Conservation (phyloP, 805 yeast species). For the Candida loeiensis region DNA sequence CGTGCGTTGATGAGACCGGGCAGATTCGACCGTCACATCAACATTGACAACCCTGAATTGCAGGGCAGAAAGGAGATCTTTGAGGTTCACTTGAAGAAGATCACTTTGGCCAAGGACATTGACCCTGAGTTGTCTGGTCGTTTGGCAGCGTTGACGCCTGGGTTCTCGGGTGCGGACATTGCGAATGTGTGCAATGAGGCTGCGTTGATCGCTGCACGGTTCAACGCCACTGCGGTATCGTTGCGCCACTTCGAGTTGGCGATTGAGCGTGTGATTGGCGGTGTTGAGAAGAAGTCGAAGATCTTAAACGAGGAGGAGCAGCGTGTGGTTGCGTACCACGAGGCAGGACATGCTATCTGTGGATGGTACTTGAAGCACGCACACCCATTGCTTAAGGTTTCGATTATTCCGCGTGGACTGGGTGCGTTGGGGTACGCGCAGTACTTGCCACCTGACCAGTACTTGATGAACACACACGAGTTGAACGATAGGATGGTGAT, state of each 20-base stretch:
- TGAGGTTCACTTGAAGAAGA: conserved; percentile 74
- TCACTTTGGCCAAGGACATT: conserved; percentile 52
- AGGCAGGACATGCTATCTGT: conserved; percentile 98
- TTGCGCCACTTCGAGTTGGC: conserved; percentile 89
- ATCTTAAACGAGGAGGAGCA: conserved; percentile 83
- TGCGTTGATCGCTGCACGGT: conserved; percentile 93
- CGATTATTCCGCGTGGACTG: conserved; percentile 95
- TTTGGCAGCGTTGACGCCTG: conserved; percentile 94
- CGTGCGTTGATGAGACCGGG: conserved; percentile 95
- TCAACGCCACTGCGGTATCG: conserved; percentile 64
- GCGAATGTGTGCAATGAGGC: conserved; percentile 97
- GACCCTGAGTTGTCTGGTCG: conserved; percentile 66
- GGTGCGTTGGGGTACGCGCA: conserved; percentile 98
- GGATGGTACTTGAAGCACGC: conserved; percentile 94
- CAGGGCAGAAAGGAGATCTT: conserved; percentile 94
- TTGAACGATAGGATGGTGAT: conserved; percentile 88
- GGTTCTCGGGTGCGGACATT: conserved; percentile 97
- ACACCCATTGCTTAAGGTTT: conserved; percentile 91
- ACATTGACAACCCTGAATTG: conserved; percentile 89
- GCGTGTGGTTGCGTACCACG: conserved; percentile 91
- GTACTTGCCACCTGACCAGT: conserved; percentile 90
- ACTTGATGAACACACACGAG: conserved; percentile 72
- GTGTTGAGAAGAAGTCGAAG: conserved; percentile 85
- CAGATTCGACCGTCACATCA: conserved; percentile 90
- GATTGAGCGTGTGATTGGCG: conserved; percentile 95